Conservation (phyloP, 805 yeast species). For the Blastobotrys chiropterorum region DNA sequence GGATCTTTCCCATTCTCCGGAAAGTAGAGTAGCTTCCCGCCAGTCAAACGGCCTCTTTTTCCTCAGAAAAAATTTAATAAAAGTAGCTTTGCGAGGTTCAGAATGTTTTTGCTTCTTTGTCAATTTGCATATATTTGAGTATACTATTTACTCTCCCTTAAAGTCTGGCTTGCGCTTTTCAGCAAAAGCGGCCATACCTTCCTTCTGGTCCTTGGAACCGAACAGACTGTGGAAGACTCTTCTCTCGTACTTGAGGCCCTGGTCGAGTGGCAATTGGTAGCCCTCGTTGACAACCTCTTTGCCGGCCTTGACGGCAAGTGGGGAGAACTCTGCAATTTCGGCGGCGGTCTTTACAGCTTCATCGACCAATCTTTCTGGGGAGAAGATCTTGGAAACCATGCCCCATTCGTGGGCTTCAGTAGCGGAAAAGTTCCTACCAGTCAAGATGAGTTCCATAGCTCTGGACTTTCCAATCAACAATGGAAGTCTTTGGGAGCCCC, state of each 20-base stretch:
- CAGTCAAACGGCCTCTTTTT: not conserved
- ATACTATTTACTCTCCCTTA: slow-evolving; percentile 24
- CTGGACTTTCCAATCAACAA: slow-evolving; percentile 36
- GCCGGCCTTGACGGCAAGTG: slow-evolving; percentile 41
- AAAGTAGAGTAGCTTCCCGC: not conserved
- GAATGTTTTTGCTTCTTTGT: not conserved
- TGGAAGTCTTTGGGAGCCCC: slow-evolving; percentile 40
- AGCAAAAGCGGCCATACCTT: slow-evolving; percentile 48
- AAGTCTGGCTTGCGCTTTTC: slow-evolving; percentile 39
- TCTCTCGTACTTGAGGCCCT: slow-evolving; percentile 40
- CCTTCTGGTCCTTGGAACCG: slow-evolving; percentile 42
- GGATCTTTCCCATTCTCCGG: not conserved
- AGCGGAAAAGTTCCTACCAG: slow-evolving; percentile 42
- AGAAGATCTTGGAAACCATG: slow-evolving; percentile 38
- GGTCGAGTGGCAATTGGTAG: slow-evolving; percentile 32
- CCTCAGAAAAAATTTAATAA: not conserved
- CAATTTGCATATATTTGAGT: too few species aligned
- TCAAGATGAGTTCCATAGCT: slow-evolving; percentile 38
- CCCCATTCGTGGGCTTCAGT: slow-evolving; percentile 45
- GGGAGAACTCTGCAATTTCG: slow-evolving; percentile 37
- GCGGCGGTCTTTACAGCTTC: slow-evolving; percentile 42
- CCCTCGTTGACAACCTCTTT: slow-evolving; percentile 41
- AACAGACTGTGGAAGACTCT: slow-evolving; percentile 41
- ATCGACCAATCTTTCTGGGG: slow-evolving; percentile 35
- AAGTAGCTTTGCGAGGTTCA: not conserved